A percentile compares a stretch with the other conserved stretches of the same genome.
phyloP scores from a whole-genome alignment of 1,284 basidiomycete genomes.

The Trametes polyzona region DNA sequence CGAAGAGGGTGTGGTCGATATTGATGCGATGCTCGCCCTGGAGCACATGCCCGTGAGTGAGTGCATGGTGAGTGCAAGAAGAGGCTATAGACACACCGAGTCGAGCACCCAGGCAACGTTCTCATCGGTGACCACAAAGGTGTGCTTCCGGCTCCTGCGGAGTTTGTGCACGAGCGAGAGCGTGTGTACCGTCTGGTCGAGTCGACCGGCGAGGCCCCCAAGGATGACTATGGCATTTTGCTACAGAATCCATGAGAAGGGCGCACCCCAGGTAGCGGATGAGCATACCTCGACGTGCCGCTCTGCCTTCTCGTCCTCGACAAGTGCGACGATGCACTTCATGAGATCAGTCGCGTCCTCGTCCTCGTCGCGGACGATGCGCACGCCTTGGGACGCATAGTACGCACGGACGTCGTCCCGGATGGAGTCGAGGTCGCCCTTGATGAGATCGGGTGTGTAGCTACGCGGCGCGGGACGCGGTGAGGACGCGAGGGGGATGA shows the following conservation, averaged over 20 bases:
- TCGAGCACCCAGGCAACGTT: conserved; percentile 90
- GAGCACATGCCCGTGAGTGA: neutral
- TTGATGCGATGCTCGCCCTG: conserved; percentile 83
- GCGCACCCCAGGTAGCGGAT: too few species aligned
- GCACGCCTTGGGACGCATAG: conserved; percentile 71
- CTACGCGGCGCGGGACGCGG: conserved; percentile 38
- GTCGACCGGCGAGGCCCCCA: conserved; percentile 87
- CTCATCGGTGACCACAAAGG: conserved; percentile 85
- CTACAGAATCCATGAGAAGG: conserved; percentile 17
- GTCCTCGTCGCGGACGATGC: conserved; percentile 67
- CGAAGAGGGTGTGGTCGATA: conserved; percentile 75
- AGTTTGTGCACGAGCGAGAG: conserved; percentile 87
- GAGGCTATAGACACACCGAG: conserved; percentile 53
- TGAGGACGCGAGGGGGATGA: conserved; percentile 12
- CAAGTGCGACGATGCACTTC: conserved; percentile 81
- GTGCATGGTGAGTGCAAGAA: neutral
- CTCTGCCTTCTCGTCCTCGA: conserved; percentile 52
- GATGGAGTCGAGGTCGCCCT: conserved; percentile 93
- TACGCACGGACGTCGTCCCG: conserved; percentile 72
- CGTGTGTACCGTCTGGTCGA: conserved; percentile 95
- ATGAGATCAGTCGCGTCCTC: conserved; percentile 93
- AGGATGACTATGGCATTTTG: conserved; percentile 79
- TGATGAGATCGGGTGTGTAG: conserved; percentile 84
- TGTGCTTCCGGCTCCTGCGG: conserved; percentile 59
- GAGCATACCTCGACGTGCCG: conserved; percentile 42